Conservation (phyloP, 1,139 yeast genomes). For the Blastobotrys ciferrii region DNA sequence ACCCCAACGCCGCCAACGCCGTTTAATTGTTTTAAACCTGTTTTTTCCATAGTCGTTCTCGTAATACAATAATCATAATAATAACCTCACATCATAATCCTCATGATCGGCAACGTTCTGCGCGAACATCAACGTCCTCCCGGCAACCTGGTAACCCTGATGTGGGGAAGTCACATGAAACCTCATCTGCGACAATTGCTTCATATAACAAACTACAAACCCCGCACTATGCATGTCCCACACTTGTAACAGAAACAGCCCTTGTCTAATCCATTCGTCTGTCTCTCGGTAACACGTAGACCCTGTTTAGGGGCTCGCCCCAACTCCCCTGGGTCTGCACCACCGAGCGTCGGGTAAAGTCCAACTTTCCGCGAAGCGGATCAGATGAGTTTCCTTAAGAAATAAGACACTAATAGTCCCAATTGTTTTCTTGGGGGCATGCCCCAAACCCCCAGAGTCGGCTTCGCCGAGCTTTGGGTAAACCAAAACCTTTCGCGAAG, state of each 20-base stretch:
- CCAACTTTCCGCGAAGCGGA: too few relatives aligned
- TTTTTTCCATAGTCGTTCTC: background rate
- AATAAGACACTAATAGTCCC: too few relatives aligned
- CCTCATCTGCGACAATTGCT: background rate
- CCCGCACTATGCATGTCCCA: too few relatives aligned
- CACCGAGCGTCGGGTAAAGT: too few relatives aligned
- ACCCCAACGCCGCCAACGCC: background rate
- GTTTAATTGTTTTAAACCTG: background rate
- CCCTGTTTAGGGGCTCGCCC: too few relatives aligned
- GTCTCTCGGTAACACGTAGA: background rate
- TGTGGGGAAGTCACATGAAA: background rate
- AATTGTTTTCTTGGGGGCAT: too few relatives aligned
- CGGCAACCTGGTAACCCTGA: background rate
- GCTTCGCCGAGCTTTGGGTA: too few relatives aligned
- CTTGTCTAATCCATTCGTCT: background rate
- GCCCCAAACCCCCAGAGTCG: too few relatives aligned
- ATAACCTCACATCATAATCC: background rate
- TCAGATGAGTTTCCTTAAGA: too few relatives aligned
- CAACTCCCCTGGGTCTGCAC: too few relatives aligned
- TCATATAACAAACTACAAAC: background rate
- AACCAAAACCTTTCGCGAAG: too few relatives aligned
- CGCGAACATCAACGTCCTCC: background rate
- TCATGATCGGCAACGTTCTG: background rate
- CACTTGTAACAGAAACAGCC: background rate
- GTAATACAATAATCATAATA: background rate